These are phyloP conservation scores for Eleusine coracana DNA, from an alignment of 176 grass and related monocot species.

Conservation along the genomic window DNA sequence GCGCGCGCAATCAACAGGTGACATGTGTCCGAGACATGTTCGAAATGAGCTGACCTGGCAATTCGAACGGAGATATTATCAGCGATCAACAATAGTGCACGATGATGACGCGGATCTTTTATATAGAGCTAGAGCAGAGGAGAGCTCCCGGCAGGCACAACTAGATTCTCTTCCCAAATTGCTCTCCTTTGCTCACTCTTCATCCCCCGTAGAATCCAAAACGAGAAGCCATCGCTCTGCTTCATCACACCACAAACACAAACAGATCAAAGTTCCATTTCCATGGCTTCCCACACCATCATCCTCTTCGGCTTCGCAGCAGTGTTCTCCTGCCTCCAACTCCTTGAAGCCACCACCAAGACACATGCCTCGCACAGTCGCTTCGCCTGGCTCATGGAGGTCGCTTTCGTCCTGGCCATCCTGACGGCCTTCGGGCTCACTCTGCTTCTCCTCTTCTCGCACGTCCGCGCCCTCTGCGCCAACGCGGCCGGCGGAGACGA, in stretches of 20 bases:
- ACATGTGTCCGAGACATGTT: too few species aligned
- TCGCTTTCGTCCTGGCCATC: neutral
- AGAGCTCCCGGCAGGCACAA: neutral
- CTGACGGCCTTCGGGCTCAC: neutral
- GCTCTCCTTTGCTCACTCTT: neutral
- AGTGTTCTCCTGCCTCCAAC: neutral
- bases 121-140: neutral
- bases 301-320: neutral
- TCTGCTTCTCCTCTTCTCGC: neutral
- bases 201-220: neutral
- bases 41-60: too few species aligned
- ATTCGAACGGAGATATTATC: neutral
- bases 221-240: neutral
- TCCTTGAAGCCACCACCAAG: neutral
- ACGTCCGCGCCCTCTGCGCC: neutral
- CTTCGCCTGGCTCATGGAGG: neutral
- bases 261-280: neutral
- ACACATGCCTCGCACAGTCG: neutral
- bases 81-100: neutral
- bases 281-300: neutral
- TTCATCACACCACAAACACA: neutral
- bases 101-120: neutral
- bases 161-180: neutral
- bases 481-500: neutral
- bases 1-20: too few species aligned